A percentile compares a stretch with the other conserved stretches of the same genome.
Evolutionary conservation across 345 rosid species (phyloP).

Genomic region (Jatropha curcas): DNA sequence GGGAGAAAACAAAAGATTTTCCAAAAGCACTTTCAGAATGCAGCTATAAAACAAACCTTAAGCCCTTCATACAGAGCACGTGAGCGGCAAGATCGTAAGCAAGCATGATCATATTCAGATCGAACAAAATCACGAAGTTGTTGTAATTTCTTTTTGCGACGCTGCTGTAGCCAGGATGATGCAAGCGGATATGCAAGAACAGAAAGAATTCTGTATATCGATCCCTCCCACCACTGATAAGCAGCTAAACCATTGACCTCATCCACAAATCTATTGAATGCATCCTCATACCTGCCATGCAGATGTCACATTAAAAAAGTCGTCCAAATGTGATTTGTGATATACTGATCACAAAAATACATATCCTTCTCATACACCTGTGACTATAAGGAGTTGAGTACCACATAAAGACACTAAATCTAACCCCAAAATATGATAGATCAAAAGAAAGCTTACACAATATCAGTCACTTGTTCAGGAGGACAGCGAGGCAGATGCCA

Average conservation of each 20-base stretch:
- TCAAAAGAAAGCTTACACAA: constrained; percentile 60
- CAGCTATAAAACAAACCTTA: constrained; percentile 52
- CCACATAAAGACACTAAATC: not conserved
- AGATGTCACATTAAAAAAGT: constrained; percentile 12
- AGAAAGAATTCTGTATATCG: constrained; percentile 66
- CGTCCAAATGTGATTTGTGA: not conserved
- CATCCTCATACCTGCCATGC: constrained; percentile 74
- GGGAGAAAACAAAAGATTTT: not conserved
- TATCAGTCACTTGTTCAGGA: constrained; percentile 75
- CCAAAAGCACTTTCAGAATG: not conserved
- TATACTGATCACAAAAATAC: not conserved
- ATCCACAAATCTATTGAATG: constrained; percentile 80
- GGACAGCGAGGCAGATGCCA: constrained; percentile 85
- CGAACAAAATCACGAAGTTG: constrained; percentile 94
- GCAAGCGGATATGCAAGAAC: constrained; percentile 86
- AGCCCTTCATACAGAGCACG: constrained; percentile 95
- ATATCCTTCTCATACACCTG: not conserved
- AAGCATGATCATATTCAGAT: constrained; percentile 93
- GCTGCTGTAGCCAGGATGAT: constrained; percentile 86
- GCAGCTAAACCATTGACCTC: constrained; percentile 85
- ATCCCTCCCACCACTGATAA: constrained; percentile 98
- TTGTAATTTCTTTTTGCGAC: constrained; percentile 74
- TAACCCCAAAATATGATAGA: not conserved
- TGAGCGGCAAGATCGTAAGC: constrained; percentile 95
- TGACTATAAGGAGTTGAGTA: not conserved